phyloP scores from a whole-genome alignment of 441 rosid species.

The Breynia disticha region DNA sequence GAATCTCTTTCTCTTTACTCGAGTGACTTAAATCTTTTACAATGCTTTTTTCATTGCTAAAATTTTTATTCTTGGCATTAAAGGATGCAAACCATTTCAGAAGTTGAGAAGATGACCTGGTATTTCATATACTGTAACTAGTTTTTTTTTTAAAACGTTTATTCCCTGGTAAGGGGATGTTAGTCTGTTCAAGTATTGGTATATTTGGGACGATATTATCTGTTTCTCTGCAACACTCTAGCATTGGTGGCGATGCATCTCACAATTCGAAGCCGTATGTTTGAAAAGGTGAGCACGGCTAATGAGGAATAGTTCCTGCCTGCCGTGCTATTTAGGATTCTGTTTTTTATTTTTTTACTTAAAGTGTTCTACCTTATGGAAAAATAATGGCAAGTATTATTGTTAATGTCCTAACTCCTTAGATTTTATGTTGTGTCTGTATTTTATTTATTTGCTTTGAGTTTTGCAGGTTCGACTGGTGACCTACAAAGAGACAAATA shows the following conservation, averaged over 20 bases:
- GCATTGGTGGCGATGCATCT: slow-evolving; percentile 84
- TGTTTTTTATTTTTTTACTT: slow-evolving; percentile 20
- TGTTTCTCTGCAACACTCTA: slow-evolving; percentile 81
- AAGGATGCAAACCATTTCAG: slow-evolving; percentile 70
- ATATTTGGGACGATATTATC: slow-evolving; percentile 57
- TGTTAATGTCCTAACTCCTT: background rate
- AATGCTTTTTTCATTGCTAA: slow-evolving; percentile 42
- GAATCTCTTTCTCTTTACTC: slow-evolving; percentile 44
- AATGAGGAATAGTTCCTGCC: slow-evolving; percentile 63
- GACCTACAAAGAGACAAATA: slow-evolving; percentile 57
- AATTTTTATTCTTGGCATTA: slow-evolving; percentile 44
- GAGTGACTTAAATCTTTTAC: slow-evolving; percentile 19
- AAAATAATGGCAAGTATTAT: slow-evolving; percentile 9
- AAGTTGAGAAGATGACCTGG: slow-evolving; percentile 74
- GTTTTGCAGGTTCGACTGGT: slow-evolving; percentile 62
- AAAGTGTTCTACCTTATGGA: slow-evolving; percentile 22
- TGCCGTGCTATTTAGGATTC: slow-evolving; percentile 82
- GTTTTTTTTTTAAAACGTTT: slow-evolving; percentile 29
- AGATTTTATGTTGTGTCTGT: slow-evolving; percentile 11
- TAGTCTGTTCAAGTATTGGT: slow-evolving; percentile 54
- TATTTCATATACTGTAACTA: slow-evolving; percentile 35
- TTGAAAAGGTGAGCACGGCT: slow-evolving; percentile 97
- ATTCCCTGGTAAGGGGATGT: slow-evolving; percentile 95
- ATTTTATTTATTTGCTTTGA: slow-evolving; percentile 26
- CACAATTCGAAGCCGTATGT: slow-evolving; percentile 64